Conservation (phyloP, 495 filamentous ascomycete species). For the Glarea lozoyensis region DNA sequence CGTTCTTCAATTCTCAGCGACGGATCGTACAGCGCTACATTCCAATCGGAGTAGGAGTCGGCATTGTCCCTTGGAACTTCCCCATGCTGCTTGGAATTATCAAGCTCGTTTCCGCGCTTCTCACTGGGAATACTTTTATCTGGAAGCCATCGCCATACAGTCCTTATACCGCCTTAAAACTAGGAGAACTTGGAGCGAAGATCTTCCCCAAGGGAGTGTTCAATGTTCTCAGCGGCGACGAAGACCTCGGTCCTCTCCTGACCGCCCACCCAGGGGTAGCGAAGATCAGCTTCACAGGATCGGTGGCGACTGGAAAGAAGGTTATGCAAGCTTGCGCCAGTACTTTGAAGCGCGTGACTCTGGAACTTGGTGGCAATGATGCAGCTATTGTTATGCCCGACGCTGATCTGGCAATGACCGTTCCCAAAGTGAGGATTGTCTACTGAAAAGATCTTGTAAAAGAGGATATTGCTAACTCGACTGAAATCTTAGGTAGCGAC, state of each 20-base stretch:
- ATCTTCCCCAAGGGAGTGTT: conserved; percentile 52
- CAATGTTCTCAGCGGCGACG: conserved; percentile 47
- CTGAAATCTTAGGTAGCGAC: no score
- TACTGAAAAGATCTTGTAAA: no score
- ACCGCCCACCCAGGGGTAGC: conserved; percentile 47
- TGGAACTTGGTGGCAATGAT: conserved; percentile 53
- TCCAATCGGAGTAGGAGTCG: neutral
- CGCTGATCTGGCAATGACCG: conserved; percentile 29
- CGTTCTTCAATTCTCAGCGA: no score
- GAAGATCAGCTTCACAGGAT: conserved; percentile 55
- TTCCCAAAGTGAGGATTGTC: conserved; percentile 14
- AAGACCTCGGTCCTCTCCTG: conserved; percentile 42
- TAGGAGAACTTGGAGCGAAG: conserved; percentile 42
- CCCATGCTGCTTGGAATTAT: conserved; percentile 23
- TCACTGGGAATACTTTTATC: conserved; percentile 40
- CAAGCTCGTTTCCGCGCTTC: conserved; percentile 35
- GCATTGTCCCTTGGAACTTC: conserved; percentile 3
- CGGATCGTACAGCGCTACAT: neutral
- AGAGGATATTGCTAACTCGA: no score
- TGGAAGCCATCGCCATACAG: conserved; percentile 44
- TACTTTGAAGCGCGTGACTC: conserved; percentile 45
- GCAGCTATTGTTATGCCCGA: conserved; percentile 44
- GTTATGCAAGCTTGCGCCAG: conserved; percentile 42
- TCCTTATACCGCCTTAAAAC: conserved; percentile 48
- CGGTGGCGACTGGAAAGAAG: conserved; percentile 43